Conservation (phyloP, 176 grass and related monocot species). For the Cenchrus fungigraminus region DNA sequence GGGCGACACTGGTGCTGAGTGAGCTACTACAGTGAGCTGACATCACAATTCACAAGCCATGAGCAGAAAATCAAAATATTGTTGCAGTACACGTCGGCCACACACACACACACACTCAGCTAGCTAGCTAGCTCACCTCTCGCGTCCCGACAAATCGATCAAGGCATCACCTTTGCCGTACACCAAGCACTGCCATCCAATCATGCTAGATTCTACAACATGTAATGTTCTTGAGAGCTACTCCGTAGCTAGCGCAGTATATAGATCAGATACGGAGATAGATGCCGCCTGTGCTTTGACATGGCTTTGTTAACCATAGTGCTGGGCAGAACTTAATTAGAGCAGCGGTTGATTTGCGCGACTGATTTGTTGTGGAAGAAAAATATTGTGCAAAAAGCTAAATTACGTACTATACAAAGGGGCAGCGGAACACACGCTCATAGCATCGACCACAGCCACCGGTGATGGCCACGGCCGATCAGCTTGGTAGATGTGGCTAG, state of each 20-base stretch:
- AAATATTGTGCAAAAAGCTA: too few species aligned
- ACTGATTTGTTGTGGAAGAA: too few species aligned
- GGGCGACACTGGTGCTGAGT: neutral
- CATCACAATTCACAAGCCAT: neutral
- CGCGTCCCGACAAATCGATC: neutral
- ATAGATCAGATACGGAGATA: too few species aligned
- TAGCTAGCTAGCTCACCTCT: too few species aligned
- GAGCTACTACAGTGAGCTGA: neutral
- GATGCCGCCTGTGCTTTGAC: neutral
- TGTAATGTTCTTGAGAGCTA: too few species aligned
- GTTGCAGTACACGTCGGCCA: neutral
- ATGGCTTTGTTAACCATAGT: conserved; percentile 24
- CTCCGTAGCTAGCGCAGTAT: too few species aligned
- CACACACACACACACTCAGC: neutral
- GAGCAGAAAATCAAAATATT: neutral
- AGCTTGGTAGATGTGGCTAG: too few species aligned
- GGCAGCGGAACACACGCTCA: too few species aligned
- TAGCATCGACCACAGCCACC: too few species aligned
- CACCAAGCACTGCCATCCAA: neutral
- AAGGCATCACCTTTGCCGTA: neutral
- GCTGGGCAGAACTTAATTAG: too few species aligned
- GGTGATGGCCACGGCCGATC: too few species aligned
- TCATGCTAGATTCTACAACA: neutral
- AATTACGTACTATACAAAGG: neutral
- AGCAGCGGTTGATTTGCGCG: too few species aligned